These are phyloP conservation scores for Cytospora mali DNA, from an alignment of 2,329 filamentous ascomycete species.

Conservation along the genomic window DNA sequence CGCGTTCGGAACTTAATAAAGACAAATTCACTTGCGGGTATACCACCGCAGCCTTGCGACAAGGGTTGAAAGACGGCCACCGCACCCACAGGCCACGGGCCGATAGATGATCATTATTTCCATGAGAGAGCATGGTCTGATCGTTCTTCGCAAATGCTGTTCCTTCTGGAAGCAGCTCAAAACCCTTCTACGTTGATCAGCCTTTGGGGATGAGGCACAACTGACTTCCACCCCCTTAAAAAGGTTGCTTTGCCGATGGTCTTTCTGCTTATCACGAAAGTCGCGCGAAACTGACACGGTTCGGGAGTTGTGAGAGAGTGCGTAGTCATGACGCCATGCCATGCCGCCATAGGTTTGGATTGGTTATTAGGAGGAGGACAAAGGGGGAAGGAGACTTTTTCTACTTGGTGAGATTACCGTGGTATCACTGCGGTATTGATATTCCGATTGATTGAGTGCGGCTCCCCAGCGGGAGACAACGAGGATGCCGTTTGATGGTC, in stretches of 20 bases:
- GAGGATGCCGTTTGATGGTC: constrained; percentile 16
- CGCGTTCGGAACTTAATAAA: background rate
- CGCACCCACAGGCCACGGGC: too few species aligned
- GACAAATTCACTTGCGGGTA: background rate
- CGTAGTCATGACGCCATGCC: background rate
- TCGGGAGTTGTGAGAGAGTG: background rate
- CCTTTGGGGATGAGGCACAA: too few species aligned
- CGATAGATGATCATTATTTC: too few species aligned
- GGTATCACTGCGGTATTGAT: background rate
- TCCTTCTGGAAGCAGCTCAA: too few species aligned
- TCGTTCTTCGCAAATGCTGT: too few species aligned
- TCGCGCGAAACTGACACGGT: background rate
- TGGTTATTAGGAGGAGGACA: background rate
- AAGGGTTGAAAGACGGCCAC: background rate
- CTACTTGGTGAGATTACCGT: constrained; percentile 1
- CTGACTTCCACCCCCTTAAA: too few species aligned
- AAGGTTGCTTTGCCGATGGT: background rate
- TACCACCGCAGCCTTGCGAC: background rate
- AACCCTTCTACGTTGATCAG: background rate
- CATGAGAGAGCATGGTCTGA: too few species aligned
- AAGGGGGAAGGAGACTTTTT: constrained; percentile 3
- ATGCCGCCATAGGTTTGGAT: background rate
- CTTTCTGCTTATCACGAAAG: background rate
- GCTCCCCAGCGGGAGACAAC: constrained; percentile 7
- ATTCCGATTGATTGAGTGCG: constrained; percentile 19